phyloP scores from a whole-genome alignment of 192 early-diverging fungal species.

The Linderina pennispora region DNA sequence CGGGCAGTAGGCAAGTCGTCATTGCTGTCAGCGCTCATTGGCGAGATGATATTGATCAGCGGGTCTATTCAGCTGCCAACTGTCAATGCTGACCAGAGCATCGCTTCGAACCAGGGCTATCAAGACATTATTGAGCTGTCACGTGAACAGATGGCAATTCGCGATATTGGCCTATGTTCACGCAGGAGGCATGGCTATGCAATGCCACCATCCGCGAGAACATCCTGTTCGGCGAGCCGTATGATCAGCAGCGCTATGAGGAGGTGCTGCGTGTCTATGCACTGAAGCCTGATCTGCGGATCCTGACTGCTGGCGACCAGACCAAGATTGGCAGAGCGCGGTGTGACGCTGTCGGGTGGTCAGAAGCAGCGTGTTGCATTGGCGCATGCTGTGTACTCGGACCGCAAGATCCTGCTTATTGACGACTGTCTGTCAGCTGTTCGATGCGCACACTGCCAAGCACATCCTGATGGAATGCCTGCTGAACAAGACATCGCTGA shows the following conservation, averaged over 20 bases:
- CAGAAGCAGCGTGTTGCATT: slow-evolving; percentile 83
- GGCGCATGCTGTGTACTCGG: slow-evolving; percentile 82
- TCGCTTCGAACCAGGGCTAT: neutral
- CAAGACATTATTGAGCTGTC: slow-evolving; percentile 2
- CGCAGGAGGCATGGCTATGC: slow-evolving; percentile 75
- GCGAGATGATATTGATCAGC: slow-evolving; percentile 52
- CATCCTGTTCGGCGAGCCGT: slow-evolving; percentile 79
- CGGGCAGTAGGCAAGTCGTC: slow-evolving; percentile 81
- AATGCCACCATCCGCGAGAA: slow-evolving; percentile 76
- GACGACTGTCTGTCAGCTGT: slow-evolving; percentile 94
- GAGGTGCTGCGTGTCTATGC: slow-evolving; percentile 83
- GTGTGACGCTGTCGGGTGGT: slow-evolving; percentile 79
- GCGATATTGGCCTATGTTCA: slow-evolving; percentile 78
- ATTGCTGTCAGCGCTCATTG: slow-evolving; percentile 64
- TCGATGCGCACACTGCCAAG: slow-evolving; percentile 89
- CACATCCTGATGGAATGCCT: slow-evolving; percentile 77
- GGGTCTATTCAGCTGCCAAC: slow-evolving; percentile 13
- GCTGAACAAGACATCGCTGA: slow-evolving; percentile 50
- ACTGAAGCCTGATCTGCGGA: slow-evolving; percentile 72
- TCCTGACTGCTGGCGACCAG: slow-evolving; percentile 78
- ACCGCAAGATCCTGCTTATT: slow-evolving; percentile 62
- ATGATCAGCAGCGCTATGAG: slow-evolving; percentile 68
- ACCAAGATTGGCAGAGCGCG: slow-evolving; percentile 93
- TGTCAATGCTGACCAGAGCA: too few species aligned
- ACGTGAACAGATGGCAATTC: slow-evolving; percentile 14